These are phyloP conservation scores for Actinidia chinensis DNA, from an alignment of 179 eudicot species.

Conservation along the genomic window DNA sequence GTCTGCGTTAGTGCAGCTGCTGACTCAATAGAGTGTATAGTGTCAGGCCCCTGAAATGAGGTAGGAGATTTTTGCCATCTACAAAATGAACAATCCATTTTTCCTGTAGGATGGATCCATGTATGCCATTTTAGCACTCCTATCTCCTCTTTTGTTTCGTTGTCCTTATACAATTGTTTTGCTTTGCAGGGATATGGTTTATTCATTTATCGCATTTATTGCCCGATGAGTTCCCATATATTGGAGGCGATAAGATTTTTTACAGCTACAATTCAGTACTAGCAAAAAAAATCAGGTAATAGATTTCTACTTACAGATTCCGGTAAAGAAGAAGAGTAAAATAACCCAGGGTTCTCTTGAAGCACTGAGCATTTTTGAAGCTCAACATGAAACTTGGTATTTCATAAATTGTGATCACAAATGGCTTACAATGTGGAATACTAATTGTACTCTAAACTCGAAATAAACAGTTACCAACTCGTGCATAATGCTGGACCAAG, in stretches of 20 bases:
- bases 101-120: conserved; percentile 84
- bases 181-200: not conserved
- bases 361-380: not conserved
- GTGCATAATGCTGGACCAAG: not conserved
- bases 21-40: conserved; percentile 35
- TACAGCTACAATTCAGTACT: too few relatives aligned
- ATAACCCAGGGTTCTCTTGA: not conserved
- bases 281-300: too few relatives aligned
- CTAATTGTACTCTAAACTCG: too few relatives aligned
- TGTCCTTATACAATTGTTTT: not conserved
- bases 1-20: not conserved
- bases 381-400: too few relatives aligned
- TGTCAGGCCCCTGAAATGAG: conserved; percentile 72
- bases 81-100: conserved; percentile 62
- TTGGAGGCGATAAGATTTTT: not conserved
- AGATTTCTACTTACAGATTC: too few relatives aligned
- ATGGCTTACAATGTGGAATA: too few relatives aligned
- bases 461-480: not conserved
- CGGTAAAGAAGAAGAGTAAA: not conserved
- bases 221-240: not conserved
- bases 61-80: conserved; percentile 71
- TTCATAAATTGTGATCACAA: too few relatives aligned
- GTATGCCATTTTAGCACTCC: conserved; percentile 45
- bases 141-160: not conserved
- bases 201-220: not conserved